Evolutionary conservation across 1,284 basidiomycete genomes (phyloP), one percentile per base, ranked within the genome.

Genomic region (Sphagnurus paluster): DNA sequence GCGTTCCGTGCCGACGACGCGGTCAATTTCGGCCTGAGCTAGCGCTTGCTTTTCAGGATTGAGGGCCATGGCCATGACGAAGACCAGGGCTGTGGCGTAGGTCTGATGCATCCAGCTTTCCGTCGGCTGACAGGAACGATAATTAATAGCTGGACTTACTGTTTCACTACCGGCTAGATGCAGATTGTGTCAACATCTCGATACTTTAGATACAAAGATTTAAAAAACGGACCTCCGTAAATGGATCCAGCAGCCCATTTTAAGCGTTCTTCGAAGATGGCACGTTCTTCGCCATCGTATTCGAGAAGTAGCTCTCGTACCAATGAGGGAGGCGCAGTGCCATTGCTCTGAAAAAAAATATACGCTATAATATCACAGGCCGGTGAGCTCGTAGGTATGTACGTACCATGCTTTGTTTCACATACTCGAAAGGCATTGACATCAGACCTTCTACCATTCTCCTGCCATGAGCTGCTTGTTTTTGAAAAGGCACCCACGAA

Each of bases 231-330:
- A 62, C 62, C 62, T 16, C 53, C 57, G 44, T 60, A 64, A 57
- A 61, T 57, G 10, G 61, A 36, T 11, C 56, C 61, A 19, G 62
- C 49, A 3, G 59, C 44, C 61, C 61, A 63, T 29, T 39, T 36
- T 2, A 44, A 33, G 6, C 10, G 2, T 5, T 28, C 24, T 35
- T 34, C 30, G 19, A 16, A 25, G 7, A 24, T 5, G 8, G 28
- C 6, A n/a, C n/a, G n/a, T n/a, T n/a, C n/a, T 10, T 16, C 11
- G 14, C 4, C 17, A 19, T 11, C 30, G 9, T 20, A 20, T 3
- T 14, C 4, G 3, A 14, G 11, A 21, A 42, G 39, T 7, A 42
- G 16, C 10, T 43, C 41, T 14, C 20, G 3, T 13, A 28, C 24
- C 6, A 43, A 20, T 4, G 41, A 43, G 2, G 41, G 41, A 13